A percentile compares a stretch with the other conserved stretches of the same genome.
Evolutionary conservation across 345 rosid genomes (phyloP).

Genomic region (Dipteronia sinensis): DNA sequence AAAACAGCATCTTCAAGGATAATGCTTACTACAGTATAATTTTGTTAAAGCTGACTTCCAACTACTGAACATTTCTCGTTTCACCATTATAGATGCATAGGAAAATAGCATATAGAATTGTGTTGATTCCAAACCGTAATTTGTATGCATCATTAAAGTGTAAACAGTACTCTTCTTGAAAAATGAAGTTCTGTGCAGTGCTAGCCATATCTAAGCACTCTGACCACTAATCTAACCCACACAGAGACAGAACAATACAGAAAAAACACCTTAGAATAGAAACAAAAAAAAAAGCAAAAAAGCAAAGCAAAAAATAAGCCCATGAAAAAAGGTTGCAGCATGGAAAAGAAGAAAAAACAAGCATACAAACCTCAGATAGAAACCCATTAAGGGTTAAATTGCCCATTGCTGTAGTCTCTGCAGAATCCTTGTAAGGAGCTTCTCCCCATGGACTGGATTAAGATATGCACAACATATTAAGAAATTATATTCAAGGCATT

Average conservation of each 20-base stretch:
- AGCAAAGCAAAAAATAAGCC: background rate
- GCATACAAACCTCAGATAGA: conserved; percentile 61
- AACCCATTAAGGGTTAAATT: conserved; percentile 67
- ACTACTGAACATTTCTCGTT: background rate
- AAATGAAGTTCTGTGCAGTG: background rate
- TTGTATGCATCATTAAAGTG: too few species aligned
- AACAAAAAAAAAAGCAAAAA: conserved; percentile 1
- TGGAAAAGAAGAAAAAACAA: conserved; percentile 7
- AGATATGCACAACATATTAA: conserved; percentile 25
- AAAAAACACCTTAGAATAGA: background rate
- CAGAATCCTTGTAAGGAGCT: conserved; percentile 64
- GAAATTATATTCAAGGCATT: conserved; percentile 11
- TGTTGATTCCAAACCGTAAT: background rate
- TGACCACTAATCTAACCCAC: background rate
- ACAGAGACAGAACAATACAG: background rate
- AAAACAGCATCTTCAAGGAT: background rate
- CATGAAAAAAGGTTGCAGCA: background rate
- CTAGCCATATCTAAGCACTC: conserved; percentile 2
- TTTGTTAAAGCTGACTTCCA: conserved; percentile 3
- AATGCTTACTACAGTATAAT: background rate
- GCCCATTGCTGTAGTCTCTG: conserved; percentile 65
- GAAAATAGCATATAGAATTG: background rate
- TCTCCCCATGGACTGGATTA: conserved; percentile 72
- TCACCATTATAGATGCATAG: background rate
- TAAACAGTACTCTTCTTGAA: background rate